Percentiles rank a stretch among this genome's conserved stretches.
These are phyloP conservation scores for Quercus berberidifolia DNA, from an alignment of 306 rosid species.

Conservation along the genomic window DNA sequence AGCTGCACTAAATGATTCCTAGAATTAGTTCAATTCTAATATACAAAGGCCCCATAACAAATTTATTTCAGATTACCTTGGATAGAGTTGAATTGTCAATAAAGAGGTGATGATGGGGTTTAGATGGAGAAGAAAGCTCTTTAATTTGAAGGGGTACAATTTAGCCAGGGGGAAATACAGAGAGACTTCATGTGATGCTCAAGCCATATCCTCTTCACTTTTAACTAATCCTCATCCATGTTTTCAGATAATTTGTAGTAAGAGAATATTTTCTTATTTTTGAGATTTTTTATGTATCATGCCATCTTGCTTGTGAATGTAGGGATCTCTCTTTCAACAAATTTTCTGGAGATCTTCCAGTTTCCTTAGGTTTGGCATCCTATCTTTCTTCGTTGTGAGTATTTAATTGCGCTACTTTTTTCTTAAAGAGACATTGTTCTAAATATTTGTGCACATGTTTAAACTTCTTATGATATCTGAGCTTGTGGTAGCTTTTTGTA, in stretches of 20 bases:
- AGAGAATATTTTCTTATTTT: background rate
- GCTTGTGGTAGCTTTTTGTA: constrained; percentile 60
- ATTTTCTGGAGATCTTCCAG: constrained; percentile 79
- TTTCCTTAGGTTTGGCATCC: constrained; percentile 58
- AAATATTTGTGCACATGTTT: background rate
- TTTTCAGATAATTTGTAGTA: background rate
- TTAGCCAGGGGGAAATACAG: no score
- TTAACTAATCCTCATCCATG: background rate
- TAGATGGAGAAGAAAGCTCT: no score
- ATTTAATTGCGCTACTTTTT: constrained; percentile 30
- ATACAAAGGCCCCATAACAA: no score
- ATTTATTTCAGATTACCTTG: no score
- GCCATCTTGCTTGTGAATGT: constrained; percentile 23
- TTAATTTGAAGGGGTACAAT: no score
- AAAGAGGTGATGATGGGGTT: no score
- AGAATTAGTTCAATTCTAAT: no score
- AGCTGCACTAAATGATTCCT: no score
- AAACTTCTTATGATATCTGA: constrained; percentile 15
- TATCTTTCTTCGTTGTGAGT: constrained; percentile 82
- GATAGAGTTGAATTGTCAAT: no score
- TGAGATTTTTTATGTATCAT: background rate
- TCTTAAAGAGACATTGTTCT: constrained; percentile 14
- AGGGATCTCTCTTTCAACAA: constrained; percentile 88
- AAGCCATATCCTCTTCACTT: background rate
- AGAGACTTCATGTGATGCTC: background rate